These are phyloP conservation scores for Scheffersomyces cryptocercus DNA, from an alignment of 1,139 yeast genomes.

Conservation along the genomic window DNA sequence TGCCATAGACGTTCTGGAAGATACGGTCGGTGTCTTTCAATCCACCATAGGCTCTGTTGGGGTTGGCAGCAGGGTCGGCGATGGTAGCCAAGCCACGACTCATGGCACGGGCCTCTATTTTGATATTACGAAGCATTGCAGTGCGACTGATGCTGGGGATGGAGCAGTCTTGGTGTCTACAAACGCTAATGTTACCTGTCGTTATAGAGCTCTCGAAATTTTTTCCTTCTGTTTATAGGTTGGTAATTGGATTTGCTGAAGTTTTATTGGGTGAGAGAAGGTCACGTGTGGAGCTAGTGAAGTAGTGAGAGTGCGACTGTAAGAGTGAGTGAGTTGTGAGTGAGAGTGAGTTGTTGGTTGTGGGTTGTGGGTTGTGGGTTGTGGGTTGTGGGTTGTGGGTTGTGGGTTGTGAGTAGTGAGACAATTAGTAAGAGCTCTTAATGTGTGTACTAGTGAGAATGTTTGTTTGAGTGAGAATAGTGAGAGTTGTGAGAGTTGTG, in stretches of 20 bases:
- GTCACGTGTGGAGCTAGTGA: background rate
- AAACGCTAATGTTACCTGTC: no score
- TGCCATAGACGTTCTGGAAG: slow-evolving; percentile 77
- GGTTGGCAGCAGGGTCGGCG: slow-evolving; percentile 49
- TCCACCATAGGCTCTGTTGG: slow-evolving; percentile 70
- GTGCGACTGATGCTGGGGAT: no score
- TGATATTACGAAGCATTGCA: slow-evolving; percentile 7
- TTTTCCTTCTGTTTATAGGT: background rate
- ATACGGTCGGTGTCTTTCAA: slow-evolving; percentile 81
- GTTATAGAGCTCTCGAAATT: no score
- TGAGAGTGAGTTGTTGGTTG: no score
- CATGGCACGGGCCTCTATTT: slow-evolving; percentile 9
- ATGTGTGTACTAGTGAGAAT: no score
- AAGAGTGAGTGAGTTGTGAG: slow-evolving; percentile 3
- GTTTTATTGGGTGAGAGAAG: slow-evolving; percentile 15
- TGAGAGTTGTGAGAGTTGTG: no score
- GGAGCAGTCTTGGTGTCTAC: no score
- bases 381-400: no score
- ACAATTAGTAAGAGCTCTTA: no score
- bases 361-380: no score
- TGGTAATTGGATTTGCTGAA: slow-evolving; percentile 9
- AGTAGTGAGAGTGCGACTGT: background rate
- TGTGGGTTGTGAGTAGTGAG: no score
- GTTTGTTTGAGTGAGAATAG: no score
- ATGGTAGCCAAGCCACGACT: slow-evolving; percentile 43